A percentile compares a stretch with the other conserved stretches of the same genome.
Conservation (phyloP, 495 filamentous ascomycete genomes). For the Aspergillus hancockii region DNA sequence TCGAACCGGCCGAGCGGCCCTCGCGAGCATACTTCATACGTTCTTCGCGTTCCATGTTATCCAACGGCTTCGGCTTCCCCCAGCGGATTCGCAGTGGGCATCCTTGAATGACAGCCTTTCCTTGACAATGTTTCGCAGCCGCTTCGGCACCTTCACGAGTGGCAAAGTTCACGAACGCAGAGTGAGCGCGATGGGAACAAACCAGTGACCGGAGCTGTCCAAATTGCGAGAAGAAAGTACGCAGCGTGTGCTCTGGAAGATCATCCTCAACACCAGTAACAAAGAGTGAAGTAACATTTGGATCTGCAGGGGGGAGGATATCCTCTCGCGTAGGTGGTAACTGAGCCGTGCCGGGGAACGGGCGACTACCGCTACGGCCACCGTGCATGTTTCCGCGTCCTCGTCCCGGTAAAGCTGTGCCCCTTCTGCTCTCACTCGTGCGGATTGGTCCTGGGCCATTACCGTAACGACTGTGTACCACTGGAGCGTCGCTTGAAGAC, state of each 20-base stretch:
- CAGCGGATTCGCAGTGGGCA: slow-evolving; percentile 88
- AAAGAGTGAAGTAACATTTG: slow-evolving; percentile 85
- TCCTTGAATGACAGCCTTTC: slow-evolving; percentile 77
- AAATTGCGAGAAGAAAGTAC: slow-evolving; percentile 85
- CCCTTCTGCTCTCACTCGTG: slow-evolving; percentile 53
- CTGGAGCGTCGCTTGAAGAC: slow-evolving; percentile 25
- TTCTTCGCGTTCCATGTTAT: slow-evolving; percentile 83
- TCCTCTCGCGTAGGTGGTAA: slow-evolving; percentile 79
- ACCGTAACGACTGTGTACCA: slow-evolving; percentile 45
- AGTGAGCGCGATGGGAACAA: slow-evolving; percentile 95
- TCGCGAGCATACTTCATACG: slow-evolving; percentile 73
- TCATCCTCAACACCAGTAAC: slow-evolving; percentile 96
- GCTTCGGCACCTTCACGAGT: slow-evolving; percentile 79
- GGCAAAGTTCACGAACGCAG: slow-evolving; percentile 92
- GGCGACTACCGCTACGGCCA: slow-evolving; percentile 58
- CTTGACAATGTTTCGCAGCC: slow-evolving; percentile 81
- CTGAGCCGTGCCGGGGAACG: slow-evolving; percentile 69
- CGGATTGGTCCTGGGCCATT: slow-evolving; percentile 63
- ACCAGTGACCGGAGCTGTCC: slow-evolving; percentile 86
- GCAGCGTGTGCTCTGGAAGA: slow-evolving; percentile 84
- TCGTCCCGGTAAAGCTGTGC: slow-evolving; percentile 40
- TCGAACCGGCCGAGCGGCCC: slow-evolving; percentile 57
- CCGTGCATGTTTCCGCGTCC: slow-evolving; percentile 45
- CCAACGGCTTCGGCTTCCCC: slow-evolving; percentile 87
- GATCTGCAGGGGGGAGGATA: slow-evolving; percentile 79